A percentile compares a stretch with the other conserved stretches of the same genome.
phyloP scores from a whole-genome alignment of 306 rosid genomes.

The Vicia faba region DNA sequence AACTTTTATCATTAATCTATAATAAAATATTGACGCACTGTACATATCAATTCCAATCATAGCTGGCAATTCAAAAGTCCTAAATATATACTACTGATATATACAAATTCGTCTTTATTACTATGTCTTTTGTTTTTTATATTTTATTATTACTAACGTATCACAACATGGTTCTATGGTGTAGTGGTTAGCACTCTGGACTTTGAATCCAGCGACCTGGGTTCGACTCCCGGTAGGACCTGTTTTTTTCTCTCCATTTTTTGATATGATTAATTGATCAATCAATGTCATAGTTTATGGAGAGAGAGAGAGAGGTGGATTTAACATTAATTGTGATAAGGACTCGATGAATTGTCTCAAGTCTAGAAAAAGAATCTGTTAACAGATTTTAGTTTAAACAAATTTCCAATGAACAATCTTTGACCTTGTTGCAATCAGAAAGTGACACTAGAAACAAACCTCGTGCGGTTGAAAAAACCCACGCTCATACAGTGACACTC shows the following conservation, averaged over 20 bases:
- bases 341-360: background rate
- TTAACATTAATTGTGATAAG: slow-evolving; percentile 24
- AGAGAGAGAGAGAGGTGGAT: background rate
- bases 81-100: too few relatives aligned
- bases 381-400: slow-evolving; percentile 18
- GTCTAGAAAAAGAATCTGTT: slow-evolving; percentile 15
- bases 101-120: too few relatives aligned
- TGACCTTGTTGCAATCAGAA: slow-evolving; percentile 41
- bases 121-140: too few relatives aligned
- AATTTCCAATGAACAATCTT: slow-evolving; percentile 37
- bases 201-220: slow-evolving; percentile 26
- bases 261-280: background rate
- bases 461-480: slow-evolving; percentile 30
- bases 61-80: too few relatives aligned
- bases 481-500: slow-evolving; percentile 21
- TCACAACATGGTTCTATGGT: background rate
- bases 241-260: background rate
- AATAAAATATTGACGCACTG: too few relatives aligned
- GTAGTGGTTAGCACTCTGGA: slow-evolving; percentile 26
- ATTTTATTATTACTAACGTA: too few relatives aligned
- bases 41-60: too few relatives aligned
- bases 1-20: too few relatives aligned
- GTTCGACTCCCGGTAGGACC: slow-evolving; percentile 28
- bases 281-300: background rate
- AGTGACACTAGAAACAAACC: slow-evolving; percentile 31